These are phyloP conservation scores for Backusella morwellensis DNA, from an alignment of 192 early-diverging fungal species.

Conservation along the genomic window DNA sequence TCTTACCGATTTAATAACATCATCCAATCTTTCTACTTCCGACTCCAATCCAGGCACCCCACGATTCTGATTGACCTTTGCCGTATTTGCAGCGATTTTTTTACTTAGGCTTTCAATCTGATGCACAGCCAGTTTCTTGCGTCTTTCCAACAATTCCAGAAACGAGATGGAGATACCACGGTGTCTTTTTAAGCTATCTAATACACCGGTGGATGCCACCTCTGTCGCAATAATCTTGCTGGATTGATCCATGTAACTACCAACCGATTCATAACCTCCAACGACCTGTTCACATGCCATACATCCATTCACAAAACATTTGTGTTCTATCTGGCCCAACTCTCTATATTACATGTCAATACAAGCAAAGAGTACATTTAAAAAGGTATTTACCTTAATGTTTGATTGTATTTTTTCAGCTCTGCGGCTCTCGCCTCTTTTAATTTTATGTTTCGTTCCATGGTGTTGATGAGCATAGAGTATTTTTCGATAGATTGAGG, in stretches of 20 bases:
- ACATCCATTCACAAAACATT: constrained; percentile 58
- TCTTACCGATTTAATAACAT: constrained; percentile 41
- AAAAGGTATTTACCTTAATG: constrained; percentile 42
- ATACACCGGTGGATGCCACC: constrained; percentile 29
- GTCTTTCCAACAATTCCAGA: constrained; percentile 46
- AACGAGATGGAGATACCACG: constrained; percentile 56
- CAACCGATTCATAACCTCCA: constrained; percentile 44
- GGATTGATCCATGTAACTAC: constrained; percentile 40
- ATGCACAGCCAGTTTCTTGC: constrained; percentile 43
- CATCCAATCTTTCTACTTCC: constrained; percentile 38
- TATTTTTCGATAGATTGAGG: constrained; percentile 55
- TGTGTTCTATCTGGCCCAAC: constrained; percentile 48
- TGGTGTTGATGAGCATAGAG: constrained; percentile 45
- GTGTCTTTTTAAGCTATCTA: constrained; percentile 62
- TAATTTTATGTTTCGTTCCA: constrained; percentile 56
- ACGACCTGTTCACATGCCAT: constrained; percentile 50
- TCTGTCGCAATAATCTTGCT: constrained; percentile 34
- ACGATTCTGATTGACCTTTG: constrained; percentile 45
- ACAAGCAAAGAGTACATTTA: background rate
- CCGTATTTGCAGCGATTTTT: constrained; percentile 45
- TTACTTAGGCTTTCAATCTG: constrained; percentile 51
- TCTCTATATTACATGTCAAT: constrained; percentile 60
- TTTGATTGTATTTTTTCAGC: constrained; percentile 46
- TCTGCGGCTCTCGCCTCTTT: constrained; percentile 57
- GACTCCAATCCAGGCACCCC: constrained; percentile 42